Base-by-base conservation (phyloP, 2,329 filamentous ascomycete species). In the Pseudogymnoascus sp. region DNA sequence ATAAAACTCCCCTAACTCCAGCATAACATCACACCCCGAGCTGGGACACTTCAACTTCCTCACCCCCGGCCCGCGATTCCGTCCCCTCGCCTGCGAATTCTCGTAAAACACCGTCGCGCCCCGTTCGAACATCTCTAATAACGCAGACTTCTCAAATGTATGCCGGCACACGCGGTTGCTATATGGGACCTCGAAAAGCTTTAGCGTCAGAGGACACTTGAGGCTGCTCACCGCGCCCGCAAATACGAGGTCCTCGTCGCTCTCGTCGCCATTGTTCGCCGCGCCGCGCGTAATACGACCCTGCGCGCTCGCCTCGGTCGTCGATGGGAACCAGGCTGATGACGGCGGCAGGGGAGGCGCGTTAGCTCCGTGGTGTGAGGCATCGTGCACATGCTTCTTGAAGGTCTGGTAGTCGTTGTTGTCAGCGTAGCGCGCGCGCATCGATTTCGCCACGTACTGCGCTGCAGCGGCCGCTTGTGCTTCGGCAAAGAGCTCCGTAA, bases 211-310 rank as follows among this genome's bases (percentile, higher is more conserved):
- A 0, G 89, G 88, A 70, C 89, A 93, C 69, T 84, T 87, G 34
- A 88, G 83, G 72, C 84, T 88, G 61, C 86, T 79, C 4, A 81
- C 82, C 66, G 86, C 85, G 59, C 83, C 79, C 28, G 84, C 81
- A 31, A 93, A 82, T 1, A 87, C 82, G 23, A 93, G 78, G 44
- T 93, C 89, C 18, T 89, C 87, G 62, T 89, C 87, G 14, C 81
- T 81, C 4, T 84, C 84, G 1, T 81, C 79, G 2, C 75, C 78
- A 2, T 68, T 75, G 0, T 69, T 75, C 6, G 31, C 63, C 5
- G 66, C 65, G n/a, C 64, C 62, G 18, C 34, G 34, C 18, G 23
- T 40, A 14, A n/a, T 40, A 12, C 34, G 37, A 12, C 37, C 38
- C 14, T 31, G 59, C 1, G 16, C 59, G 16, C 59, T 12, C 18